Base-by-base conservation (phyloP, 1,284 basidiomycete genomes). In the Cryptococcus wingfieldii region DNA sequence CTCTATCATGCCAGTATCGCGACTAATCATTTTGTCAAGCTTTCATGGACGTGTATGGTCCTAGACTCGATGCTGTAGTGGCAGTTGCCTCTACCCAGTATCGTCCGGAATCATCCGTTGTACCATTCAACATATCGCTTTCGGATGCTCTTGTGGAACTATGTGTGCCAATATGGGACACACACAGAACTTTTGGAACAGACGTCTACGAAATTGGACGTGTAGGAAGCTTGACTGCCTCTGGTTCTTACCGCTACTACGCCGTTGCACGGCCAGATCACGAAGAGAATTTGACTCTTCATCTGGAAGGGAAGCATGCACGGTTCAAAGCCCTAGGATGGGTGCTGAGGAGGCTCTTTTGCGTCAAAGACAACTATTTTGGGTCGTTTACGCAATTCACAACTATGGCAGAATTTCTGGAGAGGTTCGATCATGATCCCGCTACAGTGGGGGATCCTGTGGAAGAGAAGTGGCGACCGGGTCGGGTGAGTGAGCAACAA, bases 311-410 rank as follows among this genome's bases (percentile, higher is more conserved):
- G 12, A 65, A 71, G 34, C 79, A 84, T 34, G 75, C 87, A 23
- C 78, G 83, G 5, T 87, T 86, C 76, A 89, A 87, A 67, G 79
- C 81, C 0, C 78, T 91, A 48, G 92, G 91, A 18, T 95, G 91
- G 90, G 85, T 85, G 0, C 82, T 93, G 54, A 84, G 92, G 37
- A 85, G 90, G 66, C 80, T 93, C 63, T 88, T 97, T 84, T 84
- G 87, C 47, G 69, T 95, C 51, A 84, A 87, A 53, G 90, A 94
- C 65, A 95, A 96, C 72, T 96, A 96, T 73, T 85, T 95, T 55
- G 93, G 93, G 18, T 82, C 83, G 4, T 96, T 93, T 74, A 95
- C 91, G 1, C 88, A 93, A 65, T 96, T 92, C 68, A 86, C 86
- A 7, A 94, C 90, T 0, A 80, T 90, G 50, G 82, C 82, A 31